Base-by-base conservation (phyloP, 768 basidiomycete species). In the Boletellus ananiceps region DNA sequence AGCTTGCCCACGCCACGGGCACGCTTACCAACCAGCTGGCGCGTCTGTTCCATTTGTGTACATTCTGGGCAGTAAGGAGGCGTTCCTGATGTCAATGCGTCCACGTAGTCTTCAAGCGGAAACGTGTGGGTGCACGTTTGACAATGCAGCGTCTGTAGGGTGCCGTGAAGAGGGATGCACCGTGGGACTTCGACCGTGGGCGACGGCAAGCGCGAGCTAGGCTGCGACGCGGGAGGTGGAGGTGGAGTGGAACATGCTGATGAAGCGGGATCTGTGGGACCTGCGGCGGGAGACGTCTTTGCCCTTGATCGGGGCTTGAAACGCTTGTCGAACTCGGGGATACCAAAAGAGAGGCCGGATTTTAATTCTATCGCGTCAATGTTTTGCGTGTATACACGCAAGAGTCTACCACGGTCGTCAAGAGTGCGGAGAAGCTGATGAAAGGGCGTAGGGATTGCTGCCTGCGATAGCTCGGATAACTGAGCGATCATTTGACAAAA, bases 351-450 rank as follows among this genome's bases (percentile, higher is more conserved):
- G 9, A 95, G 77, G 4, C 93, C 93, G n/a, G 80, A 85, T 64
- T 91, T 92, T 51, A 74, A 74, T 63, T 95, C 93, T 36, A 95
- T 82, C 21, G 83, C 84, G 64, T 95, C 93, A 51, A 94, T 94
- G 68, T 95, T 94, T 72, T 95, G 93, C 0, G 93, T 93, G 67
- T 94, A 95, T 2, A 92, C 88, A 21, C 93, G 78, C 33, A 93
- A 76, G 4, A 95, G 79, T 52, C 79, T 78, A 4, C 88, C 86
- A 33, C 83, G 75, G 52, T 84, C 77, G 60, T 94, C 89, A 27
- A 94, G 80, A 27, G 75, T 62, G 37, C 84, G 84, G 27, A 95
- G 80, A 21, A 88, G 70, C 11, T 75, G 68, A 63, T 95, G 93
- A 60, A 94, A 94, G 1, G 83, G 72, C 4, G 93, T 93, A 8